Evolutionary conservation across 225 moss, liverwort and hornwort genomes (phyloP).

Genomic region (Physcomitrium patens): DNA sequence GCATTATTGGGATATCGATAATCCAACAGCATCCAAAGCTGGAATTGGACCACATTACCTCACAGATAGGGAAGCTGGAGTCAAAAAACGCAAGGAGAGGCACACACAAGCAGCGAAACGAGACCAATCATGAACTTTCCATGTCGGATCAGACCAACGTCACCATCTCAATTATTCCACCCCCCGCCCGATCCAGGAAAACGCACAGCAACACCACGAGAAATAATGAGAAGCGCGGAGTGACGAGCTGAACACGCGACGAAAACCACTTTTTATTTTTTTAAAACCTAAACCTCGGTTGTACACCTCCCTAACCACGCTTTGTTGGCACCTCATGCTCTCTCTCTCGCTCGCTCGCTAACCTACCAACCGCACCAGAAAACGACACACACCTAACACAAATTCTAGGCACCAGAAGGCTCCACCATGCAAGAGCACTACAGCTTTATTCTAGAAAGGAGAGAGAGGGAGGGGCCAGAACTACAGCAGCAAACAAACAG

Average conservation of each 20-base stretch:
- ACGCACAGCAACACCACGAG: neutral
- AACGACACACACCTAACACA: too few relatives aligned
- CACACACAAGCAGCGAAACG: too few relatives aligned
- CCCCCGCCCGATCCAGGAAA: conserved; percentile 3
- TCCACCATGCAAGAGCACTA: too few relatives aligned
- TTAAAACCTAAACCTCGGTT: conserved; percentile 27
- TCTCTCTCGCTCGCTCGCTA: too few relatives aligned
- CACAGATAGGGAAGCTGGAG: neutral
- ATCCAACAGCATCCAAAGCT: conserved; percentile 18
- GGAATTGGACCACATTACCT: conserved; percentile 3
- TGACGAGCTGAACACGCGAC: neutral
- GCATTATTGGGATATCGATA: conserved; percentile 23
- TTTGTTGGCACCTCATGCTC: neutral
- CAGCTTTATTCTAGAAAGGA: too few relatives aligned
- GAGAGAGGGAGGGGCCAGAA: too few relatives aligned
- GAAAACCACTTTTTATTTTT: too few relatives aligned
- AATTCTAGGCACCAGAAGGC: too few relatives aligned
- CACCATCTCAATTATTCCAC: conserved; percentile 22
- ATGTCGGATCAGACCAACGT: conserved; percentile 19
- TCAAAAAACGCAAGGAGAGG: neutral
- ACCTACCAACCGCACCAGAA: too few relatives aligned
- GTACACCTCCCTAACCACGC: neutral
- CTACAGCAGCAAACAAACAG: too few relatives aligned
- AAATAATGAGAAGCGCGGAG: neutral
- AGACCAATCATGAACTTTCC: neutral